phyloP scores from a whole-genome alignment of 257 asterid species.

The Phtheirospermum japonicum region DNA sequence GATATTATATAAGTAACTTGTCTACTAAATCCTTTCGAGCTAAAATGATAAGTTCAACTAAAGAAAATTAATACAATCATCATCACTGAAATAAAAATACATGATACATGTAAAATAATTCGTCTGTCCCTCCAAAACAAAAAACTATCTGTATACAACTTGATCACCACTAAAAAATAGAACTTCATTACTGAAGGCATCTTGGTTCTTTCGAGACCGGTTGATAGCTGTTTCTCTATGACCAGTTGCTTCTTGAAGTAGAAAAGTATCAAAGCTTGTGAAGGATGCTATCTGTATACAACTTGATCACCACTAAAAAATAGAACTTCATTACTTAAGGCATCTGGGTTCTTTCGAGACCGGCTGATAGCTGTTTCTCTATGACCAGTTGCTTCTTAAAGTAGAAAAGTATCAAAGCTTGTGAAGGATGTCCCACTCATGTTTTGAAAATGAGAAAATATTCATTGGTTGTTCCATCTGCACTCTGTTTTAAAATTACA shows the following conservation, averaged over 20 bases:
- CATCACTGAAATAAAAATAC: background rate
- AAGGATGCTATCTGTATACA: too few relatives aligned
- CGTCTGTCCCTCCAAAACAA: background rate
- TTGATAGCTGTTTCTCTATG: background rate
- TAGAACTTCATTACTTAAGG: too few relatives aligned
- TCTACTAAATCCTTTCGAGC: background rate
- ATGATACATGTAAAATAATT: background rate
- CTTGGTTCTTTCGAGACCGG: background rate
- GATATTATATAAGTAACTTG: background rate
- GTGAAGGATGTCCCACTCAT: conserved; percentile 15
- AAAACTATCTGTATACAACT: too few relatives aligned
- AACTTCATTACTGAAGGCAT: background rate
- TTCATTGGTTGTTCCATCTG: background rate
- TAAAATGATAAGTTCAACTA: too few relatives aligned
- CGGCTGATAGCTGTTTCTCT: too few relatives aligned
- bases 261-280: background rate
- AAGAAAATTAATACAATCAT: background rate
- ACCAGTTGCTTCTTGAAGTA: background rate
- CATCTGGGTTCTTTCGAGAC: too few relatives aligned
- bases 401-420: background rate
- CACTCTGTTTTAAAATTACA: background rate
- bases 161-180: too few relatives aligned
- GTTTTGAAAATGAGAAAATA: background rate
- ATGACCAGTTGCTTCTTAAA: too few relatives aligned
- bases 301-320: too few relatives aligned